Percentiles rank a stretch among this genome's conserved stretches.
These are phyloP conservation scores for Simplicillium sp. DNA, from an alignment of 2,329 filamentous ascomycete species.

Conservation along the genomic window DNA sequence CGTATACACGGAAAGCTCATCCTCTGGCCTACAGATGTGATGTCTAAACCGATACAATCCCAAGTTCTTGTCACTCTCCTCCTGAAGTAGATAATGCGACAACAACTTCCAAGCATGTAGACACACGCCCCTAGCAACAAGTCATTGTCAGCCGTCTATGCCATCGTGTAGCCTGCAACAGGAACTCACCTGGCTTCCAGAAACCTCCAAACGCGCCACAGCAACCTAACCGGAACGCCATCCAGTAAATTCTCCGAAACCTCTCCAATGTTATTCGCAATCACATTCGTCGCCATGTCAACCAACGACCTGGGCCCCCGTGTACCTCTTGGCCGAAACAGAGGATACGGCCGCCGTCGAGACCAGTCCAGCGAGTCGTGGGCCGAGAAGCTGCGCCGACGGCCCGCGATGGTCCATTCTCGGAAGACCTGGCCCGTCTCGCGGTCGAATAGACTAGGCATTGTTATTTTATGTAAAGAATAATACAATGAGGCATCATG, in stretches of 20 bases:
- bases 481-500: neutral
- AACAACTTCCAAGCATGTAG: conserved; percentile 31
- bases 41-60: conserved; percentile 28
- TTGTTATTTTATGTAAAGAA: neutral
- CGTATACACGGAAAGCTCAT: conserved; percentile 24
- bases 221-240: conserved; percentile 20
- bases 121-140: conserved; percentile 19
- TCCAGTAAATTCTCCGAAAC: conserved; percentile 23
- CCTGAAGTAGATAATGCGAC: conserved; percentile 21
- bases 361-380: conserved; percentile 24
- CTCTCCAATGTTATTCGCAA: conserved; percentile 25
- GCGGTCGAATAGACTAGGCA: conserved; percentile 21
- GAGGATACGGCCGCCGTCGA: conserved; percentile 17
- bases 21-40: conserved; percentile 26
- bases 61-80: conserved; percentile 22
- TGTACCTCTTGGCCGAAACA: conserved; percentile 14
- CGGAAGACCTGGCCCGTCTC: conserved; percentile 24
- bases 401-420: conserved; percentile 24
- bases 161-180: conserved; percentile 7
- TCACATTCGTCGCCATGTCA: conserved; percentile 27
- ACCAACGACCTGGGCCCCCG: conserved; percentile 26
- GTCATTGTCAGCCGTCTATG: neutral
- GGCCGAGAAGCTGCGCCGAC: conserved; percentile 6
- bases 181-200: conserved; percentile 24
- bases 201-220: conserved; percentile 28